phyloP scores from a whole-genome alignment of 2,329 filamentous ascomycete species.

The Clonostachys sp. region DNA sequence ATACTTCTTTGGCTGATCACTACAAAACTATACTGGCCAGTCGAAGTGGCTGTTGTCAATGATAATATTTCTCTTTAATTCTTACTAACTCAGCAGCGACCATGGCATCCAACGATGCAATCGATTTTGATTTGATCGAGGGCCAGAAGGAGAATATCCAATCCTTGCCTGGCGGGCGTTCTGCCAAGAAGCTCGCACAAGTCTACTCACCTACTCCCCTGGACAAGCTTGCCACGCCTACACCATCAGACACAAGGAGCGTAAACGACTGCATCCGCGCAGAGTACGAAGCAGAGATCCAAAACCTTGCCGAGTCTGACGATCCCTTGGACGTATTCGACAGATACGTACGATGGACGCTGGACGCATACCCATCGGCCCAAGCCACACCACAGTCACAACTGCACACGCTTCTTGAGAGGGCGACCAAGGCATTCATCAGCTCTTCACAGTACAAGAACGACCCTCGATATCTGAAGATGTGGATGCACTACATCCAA shows the following conservation, averaged over 20 bases:
- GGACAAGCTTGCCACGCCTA: constrained; percentile 55
- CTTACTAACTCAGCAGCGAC: constrained; percentile 9
- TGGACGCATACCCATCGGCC: constrained; percentile 90
- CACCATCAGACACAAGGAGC: constrained; percentile 68
- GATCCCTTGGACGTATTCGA: constrained; percentile 95
- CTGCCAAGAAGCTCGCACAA: constrained; percentile 81
- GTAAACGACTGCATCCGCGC: constrained; percentile 75
- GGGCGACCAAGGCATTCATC: constrained; percentile 86
- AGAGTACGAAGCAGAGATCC: constrained; percentile 82
- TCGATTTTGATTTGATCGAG: constrained; percentile 90
- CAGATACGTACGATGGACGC: constrained; percentile 93
- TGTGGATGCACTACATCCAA: constrained; percentile 92
- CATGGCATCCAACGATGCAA: constrained; percentile 52
- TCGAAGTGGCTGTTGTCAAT: background rate
- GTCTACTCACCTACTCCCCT: constrained; percentile 67
- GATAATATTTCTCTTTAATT: no score
- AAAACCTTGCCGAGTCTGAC: constrained; percentile 77
- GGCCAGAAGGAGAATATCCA: constrained; percentile 98
- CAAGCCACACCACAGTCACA: constrained; percentile 92
- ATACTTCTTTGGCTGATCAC: background rate
- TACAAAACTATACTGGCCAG: constrained; percentile 7
- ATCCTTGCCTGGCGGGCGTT: constrained; percentile 79
- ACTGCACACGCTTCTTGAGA: constrained; percentile 81
- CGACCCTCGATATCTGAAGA: constrained; percentile 84
- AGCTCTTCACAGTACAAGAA: constrained; percentile 87